These are phyloP conservation scores for Aspergillus neotritici DNA, from an alignment of 2,329 filamentous ascomycete genomes.

Conservation along the genomic window DNA sequence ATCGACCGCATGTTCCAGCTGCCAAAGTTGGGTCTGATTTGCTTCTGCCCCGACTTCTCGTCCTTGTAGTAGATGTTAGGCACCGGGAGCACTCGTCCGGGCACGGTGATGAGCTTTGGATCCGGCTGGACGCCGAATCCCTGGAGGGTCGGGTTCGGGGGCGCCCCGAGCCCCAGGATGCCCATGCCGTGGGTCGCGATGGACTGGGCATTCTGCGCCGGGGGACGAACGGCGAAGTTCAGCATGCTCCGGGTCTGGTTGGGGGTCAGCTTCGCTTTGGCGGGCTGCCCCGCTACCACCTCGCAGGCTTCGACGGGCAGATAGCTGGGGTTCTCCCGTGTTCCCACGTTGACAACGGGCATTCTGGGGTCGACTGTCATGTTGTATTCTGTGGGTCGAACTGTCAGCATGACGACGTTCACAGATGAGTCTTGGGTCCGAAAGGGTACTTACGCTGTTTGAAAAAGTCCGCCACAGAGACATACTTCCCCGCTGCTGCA, in stretches of 20 bases:
- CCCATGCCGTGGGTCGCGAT: conserved; percentile 54
- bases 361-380: conserved; percentile 37
- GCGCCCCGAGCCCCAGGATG: conserved; percentile 53
- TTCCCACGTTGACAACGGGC: conserved; percentile 65
- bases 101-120: conserved; percentile 60
- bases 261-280: conserved; percentile 54
- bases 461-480: conserved; percentile 52
- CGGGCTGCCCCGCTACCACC: conserved; percentile 60
- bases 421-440: neutral
- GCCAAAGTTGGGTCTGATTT: conserved; percentile 39
- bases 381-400: conserved; percentile 27
- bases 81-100: conserved; percentile 59
- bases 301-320: conserved; percentile 62
- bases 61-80: conserved; percentile 58
- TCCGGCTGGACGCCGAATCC: conserved; percentile 55
- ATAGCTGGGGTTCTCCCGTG: conserved; percentile 52
- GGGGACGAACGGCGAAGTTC: conserved; percentile 62
- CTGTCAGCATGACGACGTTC: neutral
- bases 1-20: conserved; percentile 64
- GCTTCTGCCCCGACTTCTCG: conserved; percentile 13
- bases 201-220: conserved; percentile 60
- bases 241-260: conserved; percentile 66
- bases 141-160: conserved; percentile 38
- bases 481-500: conserved; percentile 36
- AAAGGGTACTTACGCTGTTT: conserved; percentile 29